These are phyloP conservation scores for Pontederia paniculata DNA, from an alignment of 176 grass and related monocot genomes.

Conservation along the genomic window DNA sequence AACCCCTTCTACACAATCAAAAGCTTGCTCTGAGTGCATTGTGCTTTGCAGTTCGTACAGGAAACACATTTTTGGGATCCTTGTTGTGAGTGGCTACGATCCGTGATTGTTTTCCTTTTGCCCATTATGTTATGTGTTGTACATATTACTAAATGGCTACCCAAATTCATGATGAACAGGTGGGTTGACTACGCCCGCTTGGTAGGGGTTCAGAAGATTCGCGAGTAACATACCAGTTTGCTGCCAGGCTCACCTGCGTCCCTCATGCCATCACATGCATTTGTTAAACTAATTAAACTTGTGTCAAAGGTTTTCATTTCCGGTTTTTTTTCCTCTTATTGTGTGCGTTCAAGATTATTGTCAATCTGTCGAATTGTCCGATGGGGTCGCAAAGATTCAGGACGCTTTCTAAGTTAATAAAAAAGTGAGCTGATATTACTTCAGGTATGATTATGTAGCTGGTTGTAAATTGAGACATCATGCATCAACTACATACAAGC, in stretches of 20 bases:
- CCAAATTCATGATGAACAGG: background rate
- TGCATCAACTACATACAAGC: too few species aligned
- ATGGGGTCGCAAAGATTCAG: too few species aligned
- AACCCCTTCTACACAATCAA: conserved; percentile 60
- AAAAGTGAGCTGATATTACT: too few species aligned
- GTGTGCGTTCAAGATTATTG: too few species aligned
- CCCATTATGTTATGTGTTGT: background rate
- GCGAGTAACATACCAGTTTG: background rate
- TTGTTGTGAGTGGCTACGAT: conserved; percentile 39
- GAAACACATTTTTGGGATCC: conserved; percentile 81
- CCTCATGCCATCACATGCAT: too few species aligned
- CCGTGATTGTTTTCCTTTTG: too few species aligned
- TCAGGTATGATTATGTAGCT: too few species aligned
- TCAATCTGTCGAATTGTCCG: too few species aligned
- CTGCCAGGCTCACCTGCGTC: background rate
- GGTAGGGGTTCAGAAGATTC: conserved; percentile 12
- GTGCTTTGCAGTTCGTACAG: conserved; percentile 55
- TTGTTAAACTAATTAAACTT: background rate
- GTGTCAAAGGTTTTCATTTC: too few species aligned
- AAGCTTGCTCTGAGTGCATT: conserved; percentile 52
- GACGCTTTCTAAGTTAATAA: too few species aligned
- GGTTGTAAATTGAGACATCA: too few species aligned
- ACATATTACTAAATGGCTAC: background rate
- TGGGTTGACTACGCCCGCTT: conserved; percentile 17
- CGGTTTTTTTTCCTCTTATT: too few species aligned